Base-by-base conservation (phyloP, 192 early-diverging fungal genomes). In the Podochytrium sp. region DNA sequence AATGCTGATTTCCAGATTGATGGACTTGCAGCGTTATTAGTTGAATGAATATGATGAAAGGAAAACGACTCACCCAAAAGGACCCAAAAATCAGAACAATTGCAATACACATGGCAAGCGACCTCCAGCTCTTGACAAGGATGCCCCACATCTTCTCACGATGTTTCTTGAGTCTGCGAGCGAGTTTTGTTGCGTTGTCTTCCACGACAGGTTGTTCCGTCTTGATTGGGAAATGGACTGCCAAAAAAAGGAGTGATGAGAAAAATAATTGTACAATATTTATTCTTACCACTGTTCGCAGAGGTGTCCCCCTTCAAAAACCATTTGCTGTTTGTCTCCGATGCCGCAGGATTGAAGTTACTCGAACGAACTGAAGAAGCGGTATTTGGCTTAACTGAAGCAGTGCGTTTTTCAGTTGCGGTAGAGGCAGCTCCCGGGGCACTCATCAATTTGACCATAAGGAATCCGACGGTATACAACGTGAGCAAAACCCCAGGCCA, bases 121-220 rank as follows among this genome's bases (percentile, higher is more conserved):
- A 65, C n/a, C 63, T 40, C 63, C 63, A 65, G 47, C 35, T 65
- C 63, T 65, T 65, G 37, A 43, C 14, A 47, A 65, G 42, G 1
- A 65, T 39, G 63, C 20, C 41, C 63, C 63, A 65, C n/a, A 65
- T 43, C 25, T 43, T 40, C 33, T 65, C 40, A 10, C 38, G 32
- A 39, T 65, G 63, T 30, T 40, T 25, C 33, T 65, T 65, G 7
- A 65, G 42, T 35, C 32, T 10, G 3, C 29, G 18, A 1, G 63
- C 41, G 4, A 65, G 25, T 29, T 65, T 65, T 6, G 38, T 29
- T n/a, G 41, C 42, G n/a, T 33, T 23, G 41, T 30, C 43, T 16
- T 41, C 41, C 7, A 43, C 42, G n/a, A n/a, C n/a, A n/a, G n/a
- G n/a, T 7, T 7, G 12, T 23, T 20, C 7, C 7, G 52, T 20